Conservation (phyloP, 2,329 filamentous ascomycete genomes). For the Ceratocystis variospora region DNA sequence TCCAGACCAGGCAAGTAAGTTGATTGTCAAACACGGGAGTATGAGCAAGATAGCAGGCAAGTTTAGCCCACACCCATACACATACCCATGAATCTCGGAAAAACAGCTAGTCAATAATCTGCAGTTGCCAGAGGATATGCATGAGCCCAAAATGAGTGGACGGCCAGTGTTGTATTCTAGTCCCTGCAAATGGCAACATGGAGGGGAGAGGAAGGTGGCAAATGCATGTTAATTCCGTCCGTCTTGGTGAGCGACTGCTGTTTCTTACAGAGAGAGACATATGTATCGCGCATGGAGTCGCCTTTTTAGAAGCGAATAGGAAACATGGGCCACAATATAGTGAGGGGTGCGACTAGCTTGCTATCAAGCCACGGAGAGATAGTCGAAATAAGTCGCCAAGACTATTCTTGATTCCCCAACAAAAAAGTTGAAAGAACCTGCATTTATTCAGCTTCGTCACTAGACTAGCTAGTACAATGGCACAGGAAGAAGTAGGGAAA, state of each 20-base stretch:
- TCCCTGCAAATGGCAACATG: background rate
- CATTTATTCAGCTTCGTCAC: background rate
- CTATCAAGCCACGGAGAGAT: background rate
- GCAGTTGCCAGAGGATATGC: background rate
- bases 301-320: background rate
- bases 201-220: background rate
- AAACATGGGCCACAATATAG: background rate
- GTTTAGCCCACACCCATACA: background rate
- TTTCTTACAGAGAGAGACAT: no score
- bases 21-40: background rate
- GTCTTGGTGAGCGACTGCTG: no score
- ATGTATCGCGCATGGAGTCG: background rate
- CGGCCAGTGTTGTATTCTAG: no score
- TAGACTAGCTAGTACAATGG: background rate
- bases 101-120: background rate
- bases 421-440: constrained; percentile 20
- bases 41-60: background rate
- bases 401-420: background rate
- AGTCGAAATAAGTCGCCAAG: constrained; percentile 6
- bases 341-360: background rate
- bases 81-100: background rate
- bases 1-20: background rate
- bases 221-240: background rate
- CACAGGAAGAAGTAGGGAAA: background rate
- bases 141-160: no score